phyloP scores from a whole-genome alignment of 1,139 yeast species.

The Geotrichum restrictum region DNA sequence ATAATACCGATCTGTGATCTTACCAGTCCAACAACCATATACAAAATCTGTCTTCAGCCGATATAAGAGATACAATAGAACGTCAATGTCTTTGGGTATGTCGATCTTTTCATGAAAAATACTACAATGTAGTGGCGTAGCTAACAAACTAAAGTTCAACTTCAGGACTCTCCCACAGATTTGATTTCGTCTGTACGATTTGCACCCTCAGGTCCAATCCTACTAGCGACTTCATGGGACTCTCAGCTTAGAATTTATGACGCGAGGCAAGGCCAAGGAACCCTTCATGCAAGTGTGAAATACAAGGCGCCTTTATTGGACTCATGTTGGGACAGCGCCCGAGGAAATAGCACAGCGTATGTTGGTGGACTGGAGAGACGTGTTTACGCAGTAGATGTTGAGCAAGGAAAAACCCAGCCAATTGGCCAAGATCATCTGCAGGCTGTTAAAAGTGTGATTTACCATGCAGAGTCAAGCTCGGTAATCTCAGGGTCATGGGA shows the following conservation, averaged over 20 bases:
- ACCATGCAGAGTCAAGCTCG: conserved; percentile 32
- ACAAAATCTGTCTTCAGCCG: too few species aligned
- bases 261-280: conserved; percentile 23
- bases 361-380: conserved; percentile 33
- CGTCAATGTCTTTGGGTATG: not conserved
- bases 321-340: conserved; percentile 33
- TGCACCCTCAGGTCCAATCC: conserved; percentile 28
- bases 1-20: too few species aligned
- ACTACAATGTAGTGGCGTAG: not conserved
- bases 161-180: conserved; percentile 31
- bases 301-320: conserved; percentile 36
- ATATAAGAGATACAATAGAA: not conserved
- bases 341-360: conserved; percentile 26
- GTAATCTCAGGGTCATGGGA: conserved; percentile 57
- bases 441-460: conserved; percentile 36
- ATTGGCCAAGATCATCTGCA: conserved; percentile 37
- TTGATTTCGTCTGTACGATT: conserved; percentile 34
- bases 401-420: conserved; percentile 26
- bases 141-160: conserved; percentile 8
- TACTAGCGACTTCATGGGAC: conserved; percentile 43
- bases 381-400: conserved; percentile 32
- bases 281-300: conserved; percentile 23
- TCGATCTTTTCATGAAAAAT: not conserved
- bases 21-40: too few species aligned
- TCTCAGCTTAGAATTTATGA: conserved; percentile 34